These are phyloP conservation scores for Pyrenophora tritici-repentis DNA, from an alignment of 2,329 filamentous ascomycete species.

Conservation along the genomic window DNA sequence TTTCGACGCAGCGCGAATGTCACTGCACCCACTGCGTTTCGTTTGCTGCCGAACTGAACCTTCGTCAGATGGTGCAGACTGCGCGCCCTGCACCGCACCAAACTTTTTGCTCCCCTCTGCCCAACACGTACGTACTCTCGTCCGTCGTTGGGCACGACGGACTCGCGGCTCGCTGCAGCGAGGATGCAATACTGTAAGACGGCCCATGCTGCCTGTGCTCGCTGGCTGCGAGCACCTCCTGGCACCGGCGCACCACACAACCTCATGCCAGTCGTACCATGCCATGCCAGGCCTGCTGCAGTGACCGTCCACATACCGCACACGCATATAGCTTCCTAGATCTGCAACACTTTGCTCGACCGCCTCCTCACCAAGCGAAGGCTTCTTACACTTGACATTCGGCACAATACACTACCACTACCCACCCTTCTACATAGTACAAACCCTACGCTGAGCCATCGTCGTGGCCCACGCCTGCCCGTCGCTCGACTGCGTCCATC, in stretches of 20 bases:
- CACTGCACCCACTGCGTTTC: constrained; percentile 22
- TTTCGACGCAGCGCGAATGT: constrained; percentile 10
- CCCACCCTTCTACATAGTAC: constrained; percentile 21
- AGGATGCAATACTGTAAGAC: constrained; percentile 25
- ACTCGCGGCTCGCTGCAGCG: constrained; percentile 30
- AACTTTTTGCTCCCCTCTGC: constrained; percentile 16
- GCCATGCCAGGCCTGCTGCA: constrained; percentile 7
- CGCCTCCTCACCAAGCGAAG: constrained; percentile 22
- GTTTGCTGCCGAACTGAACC: constrained; percentile 24
- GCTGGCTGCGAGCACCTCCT: constrained; percentile 20
- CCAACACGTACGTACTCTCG: constrained; percentile 2
- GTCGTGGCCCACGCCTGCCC: constrained; percentile 34
- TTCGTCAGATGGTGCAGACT: constrained; percentile 5
- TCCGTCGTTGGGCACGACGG: constrained; percentile 26
- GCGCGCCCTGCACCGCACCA: constrained; percentile 5
- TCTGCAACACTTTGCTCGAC: constrained; percentile 8
- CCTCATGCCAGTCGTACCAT: constrained; percentile 28
- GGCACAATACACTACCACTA: constrained; percentile 14
- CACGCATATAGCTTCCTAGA: constrained; percentile 12
- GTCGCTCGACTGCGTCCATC: constrained; percentile 22
- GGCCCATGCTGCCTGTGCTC: constrained; percentile 28
- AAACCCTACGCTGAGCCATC: constrained; percentile 28
- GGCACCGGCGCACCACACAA: constrained; percentile 24
- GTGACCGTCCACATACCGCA: constrained; percentile 27
- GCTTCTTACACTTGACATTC: constrained; percentile 8